Evolutionary conservation across 352 stramenopile genomes (phyloP).

Genomic region (Phytophthora multivora): DNA sequence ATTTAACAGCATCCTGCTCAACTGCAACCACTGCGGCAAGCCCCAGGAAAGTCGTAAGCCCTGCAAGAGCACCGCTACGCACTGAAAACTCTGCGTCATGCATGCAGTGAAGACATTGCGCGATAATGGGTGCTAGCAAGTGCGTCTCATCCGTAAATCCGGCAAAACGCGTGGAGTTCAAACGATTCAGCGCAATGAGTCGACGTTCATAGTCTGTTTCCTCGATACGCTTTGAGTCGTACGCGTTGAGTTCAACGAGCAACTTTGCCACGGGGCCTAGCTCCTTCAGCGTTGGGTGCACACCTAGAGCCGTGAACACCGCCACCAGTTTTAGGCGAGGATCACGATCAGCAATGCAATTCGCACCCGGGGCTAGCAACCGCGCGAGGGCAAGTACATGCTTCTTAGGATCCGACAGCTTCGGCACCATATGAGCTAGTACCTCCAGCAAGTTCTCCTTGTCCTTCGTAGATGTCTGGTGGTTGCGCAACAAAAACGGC

Average conservation of each 20-base stretch:
- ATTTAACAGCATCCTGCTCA: constrained; percentile 34
- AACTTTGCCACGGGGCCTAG: constrained; percentile 52
- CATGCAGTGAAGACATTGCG: constrained; percentile 84
- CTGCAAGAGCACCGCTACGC: constrained; percentile 68
- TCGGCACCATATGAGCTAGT: constrained; percentile 73
- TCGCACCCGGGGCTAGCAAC: constrained; percentile 73
- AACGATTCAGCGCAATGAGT: constrained; percentile 69
- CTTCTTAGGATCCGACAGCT: constrained; percentile 72
- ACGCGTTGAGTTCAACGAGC: constrained; percentile 74
- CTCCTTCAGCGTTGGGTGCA: constrained; percentile 36
- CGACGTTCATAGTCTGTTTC: constrained; percentile 86
- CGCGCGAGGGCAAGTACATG: constrained; percentile 81
- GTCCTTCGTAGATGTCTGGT: constrained; percentile 72
- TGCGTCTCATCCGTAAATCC: constrained; percentile 63
- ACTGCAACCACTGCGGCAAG: constrained; percentile 45
- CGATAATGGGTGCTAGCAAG: constrained; percentile 76
- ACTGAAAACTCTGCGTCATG: constrained; percentile 87
- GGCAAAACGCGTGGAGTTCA: constrained; percentile 70
- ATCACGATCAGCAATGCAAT: constrained; percentile 67
- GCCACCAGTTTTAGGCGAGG: constrained; percentile 67
- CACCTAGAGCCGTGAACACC: constrained; percentile 72
- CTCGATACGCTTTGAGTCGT: constrained; percentile 79
- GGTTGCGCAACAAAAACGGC: constrained; percentile 84
- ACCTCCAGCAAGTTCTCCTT: constrained; percentile 86
- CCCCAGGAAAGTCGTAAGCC: constrained; percentile 58